Evolutionary conservation across 129 eudicot species (phyloP).

Genomic region (Gnaphalium uliginosum): DNA sequence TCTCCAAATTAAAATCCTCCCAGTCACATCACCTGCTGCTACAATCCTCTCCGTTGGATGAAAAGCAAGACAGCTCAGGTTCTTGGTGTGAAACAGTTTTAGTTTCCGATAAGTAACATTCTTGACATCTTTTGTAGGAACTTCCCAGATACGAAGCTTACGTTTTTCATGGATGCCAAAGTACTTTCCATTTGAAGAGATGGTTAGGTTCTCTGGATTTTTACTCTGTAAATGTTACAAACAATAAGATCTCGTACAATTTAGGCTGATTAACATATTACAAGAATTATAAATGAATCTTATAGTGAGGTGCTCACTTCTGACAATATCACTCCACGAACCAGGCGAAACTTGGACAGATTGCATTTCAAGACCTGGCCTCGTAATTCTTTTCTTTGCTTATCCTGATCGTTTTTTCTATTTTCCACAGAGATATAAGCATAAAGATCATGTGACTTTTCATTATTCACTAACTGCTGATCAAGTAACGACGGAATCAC

Average conservation of each 20-base stretch:
- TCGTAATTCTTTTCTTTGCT: constrained; percentile 25
- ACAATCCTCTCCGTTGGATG: constrained; percentile 83
- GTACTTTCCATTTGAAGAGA: constrained; percentile 64
- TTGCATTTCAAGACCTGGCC: constrained; percentile 71
- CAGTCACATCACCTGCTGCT: constrained; percentile 93
- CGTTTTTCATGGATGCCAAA: constrained; percentile 63
- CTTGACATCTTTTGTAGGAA: constrained; percentile 62
- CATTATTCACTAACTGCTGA: constrained; percentile 29
- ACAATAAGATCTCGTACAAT: not conserved
- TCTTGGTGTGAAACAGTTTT: constrained; percentile 72
- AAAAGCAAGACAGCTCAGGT: constrained; percentile 64
- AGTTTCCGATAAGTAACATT: constrained; percentile 44
- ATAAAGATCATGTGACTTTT: constrained; percentile 47
- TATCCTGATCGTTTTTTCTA: constrained; percentile 30
- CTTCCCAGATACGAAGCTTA: constrained; percentile 80
- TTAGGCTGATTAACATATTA: not conserved
- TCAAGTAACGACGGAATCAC: constrained; percentile 60
- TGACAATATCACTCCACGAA: constrained; percentile 54
- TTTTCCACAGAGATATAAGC: constrained; percentile 59
- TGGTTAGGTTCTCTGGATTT: constrained; percentile 50
- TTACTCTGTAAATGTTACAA: constrained; percentile 42
- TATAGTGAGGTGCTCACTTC: constrained; percentile 49
- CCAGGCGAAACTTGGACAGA: constrained; percentile 59
- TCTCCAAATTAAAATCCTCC: constrained; percentile 93
- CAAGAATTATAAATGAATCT: constrained; percentile 11